Base-by-base conservation (phyloP, 2,329 filamentous ascomycete genomes). In the Pseudopyricularia cyperi region DNA sequence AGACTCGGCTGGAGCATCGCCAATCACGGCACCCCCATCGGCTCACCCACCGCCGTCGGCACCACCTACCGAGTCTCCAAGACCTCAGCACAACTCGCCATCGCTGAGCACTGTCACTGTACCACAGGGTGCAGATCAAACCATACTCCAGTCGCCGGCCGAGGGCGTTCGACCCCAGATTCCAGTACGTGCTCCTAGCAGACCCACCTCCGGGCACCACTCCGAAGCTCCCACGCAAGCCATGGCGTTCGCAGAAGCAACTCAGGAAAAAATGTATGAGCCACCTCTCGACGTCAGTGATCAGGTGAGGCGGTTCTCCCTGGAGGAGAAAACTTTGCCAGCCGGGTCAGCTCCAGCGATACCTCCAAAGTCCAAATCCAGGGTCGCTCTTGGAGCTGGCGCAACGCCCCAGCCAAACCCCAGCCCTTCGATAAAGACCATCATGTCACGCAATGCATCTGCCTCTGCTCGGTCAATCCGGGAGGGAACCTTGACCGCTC, bases 361-460 rank as follows among this genome's bases (percentile, higher is more conserved):
- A 7, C 70, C 70, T 9, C 68, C 39, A 44, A 44, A 44, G 39
- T 44, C 39, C 39, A 22, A 44, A 24, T 44, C 39, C 14, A 44
- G 39, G 39, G 11, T 12, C 4, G 19, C 39, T 17, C 22, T 11
- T 14, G 19, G 24, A 11, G 17, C 19, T 3, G 14, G 19, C 19
- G 39, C 39, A 19, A 5, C 24, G 7, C 7, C 17, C 17, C 39
- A 44, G 24, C 39, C 39, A 44, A 44, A 44, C 7, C 5, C 39
- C 9, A 26, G 39, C 22, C 39, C 65, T 1, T 70, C 71, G 0
- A 66, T 65, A 3, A 62, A 63, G 19, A 65, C 68, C n/a, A 66
- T 63, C 1, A 66, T 70, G 15, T 78, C 79, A 1, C 71, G 75
- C 35, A 75, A 78, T 52, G 61, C 72, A 3, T 82, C 76, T n/a